Evolutionary conservation across 2,329 filamentous ascomycete genomes (phyloP), one percentile per base, ranked within the genome.

Genomic region (Elsinoe necatrix): DNA sequence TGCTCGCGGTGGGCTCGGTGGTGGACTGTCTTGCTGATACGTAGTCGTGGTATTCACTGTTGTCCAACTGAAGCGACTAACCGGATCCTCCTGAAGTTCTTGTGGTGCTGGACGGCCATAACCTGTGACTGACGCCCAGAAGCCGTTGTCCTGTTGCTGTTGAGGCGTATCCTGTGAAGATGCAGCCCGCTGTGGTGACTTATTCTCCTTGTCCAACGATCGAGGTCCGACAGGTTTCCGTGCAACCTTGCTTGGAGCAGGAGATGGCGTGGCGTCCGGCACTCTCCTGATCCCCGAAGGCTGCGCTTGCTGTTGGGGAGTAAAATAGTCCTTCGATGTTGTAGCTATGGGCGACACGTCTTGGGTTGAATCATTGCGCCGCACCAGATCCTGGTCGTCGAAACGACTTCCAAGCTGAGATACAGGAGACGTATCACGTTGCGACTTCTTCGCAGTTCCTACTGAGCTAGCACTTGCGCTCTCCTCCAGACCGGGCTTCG

Each of bases 11-110:
- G 73, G 73, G 54, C 71, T 73, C 8, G 70, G 68, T 2, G 72
- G 72, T 39, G 72, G 72, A 48, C 71, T 72, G 55, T 71, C 65
- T 11, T 63, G 68, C 48, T 73, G 70, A 57, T 72, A 69, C 2
- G 70, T 71, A 5, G 68, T 69, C 58, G 60, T 63, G 37, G 69
- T 74, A 57, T 67, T 66, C 51, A 69, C 61, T 14, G 71, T 73
- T 34, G 71, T 72, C 71, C 71, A 73, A 62, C 70, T 72, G 64
- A 73, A 73, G 56, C 68, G 70, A 59, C 70, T 71, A 18, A 60
- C 54, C 31, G 59, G 63, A 11, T 61, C 63, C 47, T 62, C 60
- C 20, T 48, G 62, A 61, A 37, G 59, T 61, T 61, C n/a, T 47
- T 39, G 29, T 55, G 37, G 25, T 51, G 25, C 18, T 29, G 52